Conservation (phyloP, 2,329 filamentous ascomycete genomes). For the Colletotrichum zoysiae region DNA sequence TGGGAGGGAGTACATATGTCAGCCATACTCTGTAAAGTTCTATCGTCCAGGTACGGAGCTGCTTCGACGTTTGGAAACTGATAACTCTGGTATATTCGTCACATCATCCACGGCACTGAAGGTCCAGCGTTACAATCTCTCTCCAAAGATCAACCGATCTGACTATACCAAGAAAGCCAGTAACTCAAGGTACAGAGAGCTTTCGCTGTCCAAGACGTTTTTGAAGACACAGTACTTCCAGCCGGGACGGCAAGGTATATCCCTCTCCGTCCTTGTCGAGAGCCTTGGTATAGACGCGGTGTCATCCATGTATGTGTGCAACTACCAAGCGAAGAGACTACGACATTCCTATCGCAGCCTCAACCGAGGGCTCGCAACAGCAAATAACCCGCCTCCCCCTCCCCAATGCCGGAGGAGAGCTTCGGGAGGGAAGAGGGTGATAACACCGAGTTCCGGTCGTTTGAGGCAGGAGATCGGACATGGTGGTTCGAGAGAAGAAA, state of each 20-base stretch:
- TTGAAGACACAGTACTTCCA: neutral
- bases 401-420: neutral
- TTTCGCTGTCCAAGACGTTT: neutral
- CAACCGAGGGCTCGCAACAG: neutral
- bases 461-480: neutral
- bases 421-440: neutral
- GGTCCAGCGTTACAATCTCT: neutral
- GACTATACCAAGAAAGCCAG: neutral
- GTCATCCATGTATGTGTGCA: neutral
- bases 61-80: neutral
- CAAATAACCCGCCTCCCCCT: neutral
- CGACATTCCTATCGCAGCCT: neutral
- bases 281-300: too few relatives aligned
- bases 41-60: neutral
- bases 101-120: neutral
- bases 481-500: neutral
- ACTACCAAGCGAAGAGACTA: neutral
- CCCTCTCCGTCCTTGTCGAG: neutral
- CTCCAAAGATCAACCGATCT: neutral
- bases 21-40: conserved; percentile 13
- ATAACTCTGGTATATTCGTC: neutral
- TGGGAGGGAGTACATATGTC: conserved; percentile 9
- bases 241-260: neutral
- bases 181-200: neutral
- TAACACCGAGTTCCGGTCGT: neutral